Percentiles rank a stretch among this genome's conserved stretches.
phyloP scores from a whole-genome alignment of 345 rosid genomes.

The Syzygium aqueum region DNA sequence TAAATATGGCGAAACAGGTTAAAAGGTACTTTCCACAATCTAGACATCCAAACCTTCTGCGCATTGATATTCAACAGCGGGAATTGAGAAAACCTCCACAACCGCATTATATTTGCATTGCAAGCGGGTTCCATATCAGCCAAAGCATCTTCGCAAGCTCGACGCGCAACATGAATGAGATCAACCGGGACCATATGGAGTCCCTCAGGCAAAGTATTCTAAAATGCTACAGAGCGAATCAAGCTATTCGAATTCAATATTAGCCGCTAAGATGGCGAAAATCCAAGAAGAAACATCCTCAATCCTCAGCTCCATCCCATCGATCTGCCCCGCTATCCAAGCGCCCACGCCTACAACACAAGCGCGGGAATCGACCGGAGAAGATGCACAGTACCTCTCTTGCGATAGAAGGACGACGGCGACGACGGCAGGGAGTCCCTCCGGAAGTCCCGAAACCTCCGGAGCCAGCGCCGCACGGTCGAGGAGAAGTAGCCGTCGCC shows the following conservation, averaged over 20 bases:
- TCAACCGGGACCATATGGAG: not conserved
- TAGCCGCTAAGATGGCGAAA: not conserved
- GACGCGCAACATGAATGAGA: not conserved
- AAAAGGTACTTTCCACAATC: not conserved
- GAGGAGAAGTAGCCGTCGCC: constrained; percentile 65
- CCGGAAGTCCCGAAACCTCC: constrained; percentile 67
- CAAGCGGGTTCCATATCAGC: not conserved
- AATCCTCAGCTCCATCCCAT: not conserved
- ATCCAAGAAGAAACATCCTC: not conserved
- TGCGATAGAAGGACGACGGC: constrained; percentile 59
- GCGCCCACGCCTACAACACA: not conserved
- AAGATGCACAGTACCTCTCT: constrained; percentile 40
- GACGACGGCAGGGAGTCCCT: constrained; percentile 73
- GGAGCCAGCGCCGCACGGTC: constrained; percentile 46
- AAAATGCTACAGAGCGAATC: not conserved
- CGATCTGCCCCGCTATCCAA: not conserved
- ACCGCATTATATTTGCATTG: not conserved
- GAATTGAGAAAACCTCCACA: not conserved
- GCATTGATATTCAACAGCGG: not conserved
- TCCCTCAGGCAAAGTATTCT: not conserved
- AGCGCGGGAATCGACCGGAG: not conserved
- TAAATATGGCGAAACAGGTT: not conserved
- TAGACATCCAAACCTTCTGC: not conserved
- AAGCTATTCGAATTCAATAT: not conserved
- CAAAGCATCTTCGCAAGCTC: not conserved